phyloP scores from a whole-genome alignment of 768 basidiomycete species.

The Lanmaoa pseudosensibilis region DNA sequence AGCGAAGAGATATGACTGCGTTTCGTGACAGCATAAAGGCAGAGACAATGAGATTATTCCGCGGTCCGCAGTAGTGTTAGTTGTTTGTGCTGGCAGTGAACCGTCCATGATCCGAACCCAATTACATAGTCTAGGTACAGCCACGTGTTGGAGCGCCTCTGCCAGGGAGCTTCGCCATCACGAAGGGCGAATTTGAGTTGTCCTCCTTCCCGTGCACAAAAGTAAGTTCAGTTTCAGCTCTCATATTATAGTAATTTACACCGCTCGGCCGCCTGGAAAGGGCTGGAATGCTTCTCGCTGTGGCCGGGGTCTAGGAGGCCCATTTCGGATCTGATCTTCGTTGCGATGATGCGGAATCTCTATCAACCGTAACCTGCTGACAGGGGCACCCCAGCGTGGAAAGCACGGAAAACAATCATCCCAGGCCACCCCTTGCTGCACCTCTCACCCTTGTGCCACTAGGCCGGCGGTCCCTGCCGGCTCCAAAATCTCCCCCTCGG shows the following conservation, averaged over 20 bases:
- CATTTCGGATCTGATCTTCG: slow-evolving; percentile 26
- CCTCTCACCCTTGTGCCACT: slow-evolving; percentile 13
- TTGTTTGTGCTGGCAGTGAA: slow-evolving; percentile 1
- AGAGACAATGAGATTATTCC: neutral
- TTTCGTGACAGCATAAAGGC: slow-evolving; percentile 28
- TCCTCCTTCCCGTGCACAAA: neutral
- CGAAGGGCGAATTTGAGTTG: neutral
- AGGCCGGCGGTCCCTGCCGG: slow-evolving; percentile 7
- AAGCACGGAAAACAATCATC: slow-evolving; percentile 15
- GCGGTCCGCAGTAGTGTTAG: neutral
- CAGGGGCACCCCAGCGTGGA: slow-evolving; percentile 34
- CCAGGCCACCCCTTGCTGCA: slow-evolving; percentile 16
- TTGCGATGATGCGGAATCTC: slow-evolving; percentile 25
- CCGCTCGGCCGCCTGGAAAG: slow-evolving; percentile 5
- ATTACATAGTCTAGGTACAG: slow-evolving; percentile 9
- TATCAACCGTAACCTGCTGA: slow-evolving; percentile 16
- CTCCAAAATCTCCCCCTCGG: slow-evolving; percentile 15
- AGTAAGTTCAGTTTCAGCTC: slow-evolving; percentile 1
- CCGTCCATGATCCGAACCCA: slow-evolving; percentile 7
- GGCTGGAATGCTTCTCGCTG: neutral
- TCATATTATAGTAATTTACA: neutral
- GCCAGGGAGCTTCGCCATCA: neutral
- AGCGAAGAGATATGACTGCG: slow-evolving; percentile 9
- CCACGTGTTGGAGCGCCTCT: slow-evolving; percentile 13
- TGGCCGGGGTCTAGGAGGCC: slow-evolving; percentile 19